Evolutionary conservation across 2,329 filamentous ascomycete genomes (phyloP), one percentile per base, ranked within the genome.

Genomic region (Ophiostoma ips): DNA sequence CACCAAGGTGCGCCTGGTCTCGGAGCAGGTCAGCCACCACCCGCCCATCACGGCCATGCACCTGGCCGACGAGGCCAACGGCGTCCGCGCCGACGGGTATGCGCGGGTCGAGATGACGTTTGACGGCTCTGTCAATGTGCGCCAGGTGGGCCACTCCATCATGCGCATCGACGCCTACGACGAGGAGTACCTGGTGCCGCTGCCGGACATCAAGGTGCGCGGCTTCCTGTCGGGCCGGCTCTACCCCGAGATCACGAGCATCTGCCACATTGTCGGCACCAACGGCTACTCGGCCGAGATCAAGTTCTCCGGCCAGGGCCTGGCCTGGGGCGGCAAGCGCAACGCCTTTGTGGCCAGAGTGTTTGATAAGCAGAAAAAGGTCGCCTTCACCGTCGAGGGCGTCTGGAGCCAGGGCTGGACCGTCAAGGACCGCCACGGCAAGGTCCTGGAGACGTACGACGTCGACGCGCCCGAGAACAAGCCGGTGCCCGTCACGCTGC

Each of bases 41-140:
- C 72, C 72, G 21, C 72, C 72, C 16, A 72, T 74, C 40, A 75
- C 72, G 3, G 71, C 72, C 2, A 72, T 74, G 61, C 70, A 71
- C 58, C 68, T 75, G 30, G 58, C 60, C 21, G 68, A 71, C 56
- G 55, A 61, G 30, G 50, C 38, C 15, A 62, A 69, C 49, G 66
- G 68, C 10, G 67, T 75, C 15, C 65, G 69, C 16, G 67, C 71
- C 3, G 66, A 73, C 53, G 72, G 72, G 3, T 75, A 73, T 46
- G 72, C 71, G 11, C 64, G 70, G 8, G 71, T 74, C 10, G 71
- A 74, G 58, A 73, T 73, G 60, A 71, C 67, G 1, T 75, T 75
- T 53, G 66, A 66, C 40, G 69, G 71, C 50, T 66, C 63, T 37
- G 68, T 75, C 50, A 68, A 72, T 33, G 69, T 75, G 53, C 67